Evolutionary conservation across 768 basidiomycete species (phyloP), one percentile per base, ranked within the genome.

Genomic region (Naganishia vishniacii): DNA sequence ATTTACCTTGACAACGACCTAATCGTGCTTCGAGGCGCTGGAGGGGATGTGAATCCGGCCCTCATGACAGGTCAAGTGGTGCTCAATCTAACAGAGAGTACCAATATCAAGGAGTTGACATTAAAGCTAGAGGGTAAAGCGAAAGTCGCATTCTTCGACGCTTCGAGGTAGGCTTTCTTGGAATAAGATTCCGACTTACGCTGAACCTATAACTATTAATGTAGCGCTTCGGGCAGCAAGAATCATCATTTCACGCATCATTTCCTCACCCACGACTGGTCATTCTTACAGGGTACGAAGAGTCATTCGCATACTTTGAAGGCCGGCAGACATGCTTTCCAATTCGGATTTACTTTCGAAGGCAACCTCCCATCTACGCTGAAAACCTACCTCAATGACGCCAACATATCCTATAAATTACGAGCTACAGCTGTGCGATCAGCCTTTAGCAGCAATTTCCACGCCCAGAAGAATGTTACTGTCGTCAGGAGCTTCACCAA

Each of bases 271-370:
- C 89, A 93, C 72, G 88, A 91, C 67, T 93, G 90, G 91, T 88
- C 88, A 16, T 93, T 95, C 80, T 85, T 94, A 51, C 87, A 90
- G 70, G 88, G 88, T 62, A 84, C 86, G 70, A 88, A 85, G 76
- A 82, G 81, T 44, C 86, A 87, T 71, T 80, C 83, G 12, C 91
- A 89, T 71, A 97, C 92, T 0, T 85, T 97, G 74, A 95, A 97
- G 79, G 91, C 92, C n/a, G 94, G 94, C 15, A 85, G 85, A 37
- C 94, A 98, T 74, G 79, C 85, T 26, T 97, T 97, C 77, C 93
- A 93, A 25, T 98, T 98, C 79, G 85, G 86, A 69, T 83, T 95
- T 64, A 84, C 87, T 65, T 81, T 97, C 29, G 89, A 89, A 25
- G 90, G 89, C 41, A 84, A 86, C 5, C 81, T 95, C 2, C 94